A percentile compares a stretch with the other conserved stretches of the same genome.
These are phyloP conservation scores for Cicer judaicum DNA, from an alignment of 306 rosid genomes.

Conservation along the genomic window DNA sequence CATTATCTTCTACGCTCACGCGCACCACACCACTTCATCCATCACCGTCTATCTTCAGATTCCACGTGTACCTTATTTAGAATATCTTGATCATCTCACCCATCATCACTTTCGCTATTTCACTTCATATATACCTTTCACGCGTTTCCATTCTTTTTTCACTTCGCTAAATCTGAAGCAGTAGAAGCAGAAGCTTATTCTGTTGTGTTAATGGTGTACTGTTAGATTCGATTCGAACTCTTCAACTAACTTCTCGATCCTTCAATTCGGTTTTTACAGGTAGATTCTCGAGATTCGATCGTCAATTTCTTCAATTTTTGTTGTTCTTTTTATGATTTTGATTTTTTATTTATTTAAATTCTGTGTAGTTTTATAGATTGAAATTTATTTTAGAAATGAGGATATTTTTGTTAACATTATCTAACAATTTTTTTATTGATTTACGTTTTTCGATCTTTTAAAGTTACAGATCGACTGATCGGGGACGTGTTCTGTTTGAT, in stretches of 20 bases:
- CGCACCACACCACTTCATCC: not conserved
- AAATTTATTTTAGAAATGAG: not conserved
- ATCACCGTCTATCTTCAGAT: not conserved
- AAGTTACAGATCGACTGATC: constrained; percentile 51
- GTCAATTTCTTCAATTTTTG: constrained; percentile 3
- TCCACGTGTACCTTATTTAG: not conserved
- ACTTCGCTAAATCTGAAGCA: constrained; percentile 33
- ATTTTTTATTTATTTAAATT: not conserved
- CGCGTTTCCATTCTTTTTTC: not conserved
- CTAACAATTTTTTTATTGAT: not conserved
- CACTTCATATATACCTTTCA: constrained; percentile 38
- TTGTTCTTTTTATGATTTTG: not conserved
- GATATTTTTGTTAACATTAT: no score
- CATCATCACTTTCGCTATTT: not conserved
- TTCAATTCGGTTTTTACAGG: constrained; percentile 26
- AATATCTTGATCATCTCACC: constrained; percentile 4
- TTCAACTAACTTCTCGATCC: constrained; percentile 12
- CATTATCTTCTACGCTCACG: constrained; percentile 1
- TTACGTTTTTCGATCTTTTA: constrained; percentile 16
- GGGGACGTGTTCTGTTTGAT: constrained; percentile 34
- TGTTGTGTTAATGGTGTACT: constrained; percentile 37
- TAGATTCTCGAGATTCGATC: constrained; percentile 6
- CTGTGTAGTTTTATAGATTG: constrained; percentile 2
- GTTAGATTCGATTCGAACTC: constrained; percentile 40
- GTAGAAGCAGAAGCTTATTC: constrained; percentile 43